A percentile compares a stretch with the other conserved stretches of the same genome.
Conservation (phyloP, 371 early-diverging fungal genomes). For the Mucor lusitanicus region DNA sequence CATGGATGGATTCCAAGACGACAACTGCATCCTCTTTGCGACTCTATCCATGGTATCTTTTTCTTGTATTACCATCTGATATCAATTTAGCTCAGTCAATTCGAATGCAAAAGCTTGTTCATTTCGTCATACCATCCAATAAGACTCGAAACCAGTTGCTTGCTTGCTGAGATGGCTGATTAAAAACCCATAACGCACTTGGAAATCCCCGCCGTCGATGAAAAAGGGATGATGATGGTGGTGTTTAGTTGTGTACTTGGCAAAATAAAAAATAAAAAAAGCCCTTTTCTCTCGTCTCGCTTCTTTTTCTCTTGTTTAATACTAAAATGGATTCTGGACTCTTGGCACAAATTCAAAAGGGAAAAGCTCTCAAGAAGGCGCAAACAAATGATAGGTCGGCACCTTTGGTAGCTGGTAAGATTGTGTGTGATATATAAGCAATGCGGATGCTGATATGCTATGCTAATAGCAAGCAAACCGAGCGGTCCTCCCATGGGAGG, state of each 20-base stretch:
- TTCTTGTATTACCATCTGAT: no score
- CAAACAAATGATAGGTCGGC: constrained; percentile 81
- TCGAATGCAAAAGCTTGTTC: neutral
- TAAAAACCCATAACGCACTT: neutral
- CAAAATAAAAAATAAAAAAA: neutral
- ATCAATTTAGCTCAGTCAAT: neutral
- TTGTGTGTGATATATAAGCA: neutral
- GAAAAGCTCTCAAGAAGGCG: constrained; percentile 72
- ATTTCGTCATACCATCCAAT: neutral
- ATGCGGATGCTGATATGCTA: neutral
- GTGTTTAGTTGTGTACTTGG: constrained; percentile 1
- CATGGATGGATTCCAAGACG: neutral
- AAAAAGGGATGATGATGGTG: neutral
- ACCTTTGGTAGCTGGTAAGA: constrained; percentile 51
- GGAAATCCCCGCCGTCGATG: neutral
- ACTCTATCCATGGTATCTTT: neutral
- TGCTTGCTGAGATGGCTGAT: neutral
- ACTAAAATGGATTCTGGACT: constrained; percentile 53
- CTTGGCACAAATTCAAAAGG: constrained; percentile 75
- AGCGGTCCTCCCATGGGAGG: constrained; percentile 17
- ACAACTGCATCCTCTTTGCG: no score
- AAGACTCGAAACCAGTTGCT: neutral
- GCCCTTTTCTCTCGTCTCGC: neutral
- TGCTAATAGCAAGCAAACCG: constrained; percentile 6
- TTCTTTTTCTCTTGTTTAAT: neutral